Conservation (phyloP, 441 rosid species). For the Aleurites moluccanus region DNA sequence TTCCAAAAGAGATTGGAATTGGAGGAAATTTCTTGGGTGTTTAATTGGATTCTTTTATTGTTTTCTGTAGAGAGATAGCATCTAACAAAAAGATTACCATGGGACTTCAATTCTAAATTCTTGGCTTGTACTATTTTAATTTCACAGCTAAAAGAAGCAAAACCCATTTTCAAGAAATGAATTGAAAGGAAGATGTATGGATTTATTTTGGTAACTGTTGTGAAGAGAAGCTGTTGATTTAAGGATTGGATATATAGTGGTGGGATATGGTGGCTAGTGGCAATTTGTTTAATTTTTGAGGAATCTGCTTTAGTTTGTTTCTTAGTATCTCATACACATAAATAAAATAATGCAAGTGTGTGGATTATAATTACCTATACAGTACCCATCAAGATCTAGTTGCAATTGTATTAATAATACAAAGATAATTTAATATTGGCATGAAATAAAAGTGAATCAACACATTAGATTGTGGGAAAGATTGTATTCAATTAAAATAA, state of each 20-base stretch:
- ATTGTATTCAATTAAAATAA: conserved; percentile 22
- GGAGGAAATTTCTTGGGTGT: conserved; percentile 48
- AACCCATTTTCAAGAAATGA: conserved; percentile 48
- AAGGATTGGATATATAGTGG: conserved; percentile 1
- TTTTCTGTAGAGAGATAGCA: conserved; percentile 58
- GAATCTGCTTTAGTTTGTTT: too few species aligned
- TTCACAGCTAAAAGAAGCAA: conserved; percentile 46
- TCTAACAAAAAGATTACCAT: conserved; percentile 52
- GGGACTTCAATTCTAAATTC: conserved; percentile 47
- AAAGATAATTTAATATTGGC: neutral
- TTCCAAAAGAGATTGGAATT: conserved; percentile 53
- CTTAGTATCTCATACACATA: neutral
- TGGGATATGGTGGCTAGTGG: conserved; percentile 21
- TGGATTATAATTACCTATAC: conserved; percentile 7
- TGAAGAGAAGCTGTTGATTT: neutral
- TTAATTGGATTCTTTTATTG: conserved; percentile 49
- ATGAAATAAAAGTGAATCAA: conserved; percentile 9
- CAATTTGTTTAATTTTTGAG: too few species aligned
- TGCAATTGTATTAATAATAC: neutral
- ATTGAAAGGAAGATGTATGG: too few species aligned
- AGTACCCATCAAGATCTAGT: conserved; percentile 13
- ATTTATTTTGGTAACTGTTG: neutral
- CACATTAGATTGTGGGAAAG: conserved; percentile 14
- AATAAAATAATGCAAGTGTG: neutral
- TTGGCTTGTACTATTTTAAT: conserved; percentile 61